Conservation (phyloP, 495 filamentous ascomycete species). For the Trichoderma asperelloides region DNA sequence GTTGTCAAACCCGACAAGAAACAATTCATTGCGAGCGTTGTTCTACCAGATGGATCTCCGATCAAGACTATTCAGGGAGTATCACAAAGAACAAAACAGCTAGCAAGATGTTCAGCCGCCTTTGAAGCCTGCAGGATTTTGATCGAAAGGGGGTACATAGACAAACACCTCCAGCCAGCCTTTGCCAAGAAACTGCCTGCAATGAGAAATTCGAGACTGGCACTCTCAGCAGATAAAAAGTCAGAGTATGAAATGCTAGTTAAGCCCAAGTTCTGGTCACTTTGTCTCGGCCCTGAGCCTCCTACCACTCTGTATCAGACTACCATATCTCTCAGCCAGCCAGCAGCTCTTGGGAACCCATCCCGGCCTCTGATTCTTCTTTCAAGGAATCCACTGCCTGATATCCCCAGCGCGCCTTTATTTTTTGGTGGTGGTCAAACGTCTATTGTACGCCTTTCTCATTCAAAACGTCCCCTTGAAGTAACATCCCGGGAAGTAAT, state of each 20-base stretch:
- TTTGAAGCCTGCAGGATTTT: slow-evolving; percentile 76
- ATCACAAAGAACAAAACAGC: slow-evolving; percentile 52
- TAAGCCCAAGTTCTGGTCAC: slow-evolving; percentile 71
- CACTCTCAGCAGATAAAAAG: slow-evolving; percentile 66
- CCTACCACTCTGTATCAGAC: slow-evolving; percentile 48
- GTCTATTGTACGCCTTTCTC: slow-evolving; percentile 45
- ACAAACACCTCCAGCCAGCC: slow-evolving; percentile 63
- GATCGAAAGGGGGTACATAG: slow-evolving; percentile 54
- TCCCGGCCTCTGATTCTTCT: slow-evolving; percentile 64
- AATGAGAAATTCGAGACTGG: slow-evolving; percentile 87
- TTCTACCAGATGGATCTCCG: slow-evolving; percentile 70
- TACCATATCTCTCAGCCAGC: slow-evolving; percentile 51
- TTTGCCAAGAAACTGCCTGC: slow-evolving; percentile 65
- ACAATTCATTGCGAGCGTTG: slow-evolving; percentile 69
- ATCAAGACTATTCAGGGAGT: slow-evolving; percentile 55
- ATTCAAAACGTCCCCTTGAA: slow-evolving; percentile 28
- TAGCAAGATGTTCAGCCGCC: slow-evolving; percentile 85
- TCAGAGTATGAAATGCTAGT: slow-evolving; percentile 65
- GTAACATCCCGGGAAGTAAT: slow-evolving; percentile 34
- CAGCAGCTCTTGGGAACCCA: slow-evolving; percentile 46
- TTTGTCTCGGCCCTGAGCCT: slow-evolving; percentile 38
- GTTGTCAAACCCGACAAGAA: slow-evolving; percentile 46
- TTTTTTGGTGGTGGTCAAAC: slow-evolving; percentile 54
- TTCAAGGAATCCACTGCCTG: slow-evolving; percentile 55
- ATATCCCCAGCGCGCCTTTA: slow-evolving; percentile 59